Conservation (phyloP, 2,329 filamentous ascomycete genomes). For the Didymellaceae sp. region DNA sequence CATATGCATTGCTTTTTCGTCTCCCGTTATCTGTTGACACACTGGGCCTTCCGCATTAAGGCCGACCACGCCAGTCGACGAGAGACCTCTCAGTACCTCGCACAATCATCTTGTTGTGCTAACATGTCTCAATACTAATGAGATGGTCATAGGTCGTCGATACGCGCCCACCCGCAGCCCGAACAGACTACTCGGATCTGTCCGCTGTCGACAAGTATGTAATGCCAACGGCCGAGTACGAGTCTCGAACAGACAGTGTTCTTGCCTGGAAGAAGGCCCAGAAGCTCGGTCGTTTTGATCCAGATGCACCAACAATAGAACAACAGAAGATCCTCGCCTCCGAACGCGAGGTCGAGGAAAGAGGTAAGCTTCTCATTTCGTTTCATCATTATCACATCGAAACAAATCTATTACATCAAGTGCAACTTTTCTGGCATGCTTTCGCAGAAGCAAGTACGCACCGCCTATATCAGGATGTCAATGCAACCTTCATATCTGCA, state of each 20-base stretch:
- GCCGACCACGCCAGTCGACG: background rate
- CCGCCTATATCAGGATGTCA: slow-evolving; percentile 7
- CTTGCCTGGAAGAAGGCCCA: slow-evolving; percentile 95
- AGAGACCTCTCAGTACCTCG: slow-evolving; percentile 4
- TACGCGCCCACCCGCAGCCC: slow-evolving; percentile 74
- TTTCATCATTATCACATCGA: background rate
- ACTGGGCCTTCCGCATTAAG: background rate
- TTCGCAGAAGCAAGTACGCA: slow-evolving; percentile 26
- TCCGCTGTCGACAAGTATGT: slow-evolving; percentile 86
- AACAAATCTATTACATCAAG: slow-evolving; percentile 6
- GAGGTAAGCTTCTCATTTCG: slow-evolving; percentile 58
- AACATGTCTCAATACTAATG: slow-evolving; percentile 33
- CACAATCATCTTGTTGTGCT: slow-evolving; percentile 20
- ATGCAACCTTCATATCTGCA: slow-evolving; percentile 7
- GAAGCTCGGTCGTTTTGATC: slow-evolving; percentile 95
- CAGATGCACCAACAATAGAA: slow-evolving; percentile 75
- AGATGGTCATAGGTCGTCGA: slow-evolving; percentile 70
- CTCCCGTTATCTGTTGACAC: background rate
- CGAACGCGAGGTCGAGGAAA: slow-evolving; percentile 71
- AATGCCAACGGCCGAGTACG: slow-evolving; percentile 86
- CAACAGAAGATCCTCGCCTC: slow-evolving; percentile 73
- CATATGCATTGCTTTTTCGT: slow-evolving; percentile 3
- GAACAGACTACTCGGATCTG: slow-evolving; percentile 81
- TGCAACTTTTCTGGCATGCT: slow-evolving; percentile 16
- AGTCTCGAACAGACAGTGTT: slow-evolving; percentile 83